Evolutionary conservation across 768 basidiomycete genomes (phyloP).

Genomic region (Kwoniella mangroviensis): DNA sequence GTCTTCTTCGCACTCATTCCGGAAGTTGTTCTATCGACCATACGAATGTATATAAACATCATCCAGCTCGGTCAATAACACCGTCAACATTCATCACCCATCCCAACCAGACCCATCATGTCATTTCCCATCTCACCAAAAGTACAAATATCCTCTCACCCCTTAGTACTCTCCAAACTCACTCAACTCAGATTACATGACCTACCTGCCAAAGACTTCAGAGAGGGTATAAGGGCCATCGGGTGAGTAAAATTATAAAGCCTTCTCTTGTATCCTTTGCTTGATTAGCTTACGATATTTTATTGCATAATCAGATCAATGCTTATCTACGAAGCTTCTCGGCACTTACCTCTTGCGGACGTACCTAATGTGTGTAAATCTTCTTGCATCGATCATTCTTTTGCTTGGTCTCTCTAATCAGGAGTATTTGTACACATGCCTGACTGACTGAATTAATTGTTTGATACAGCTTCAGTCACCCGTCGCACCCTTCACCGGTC

Average conservation of each 20-base stretch:
- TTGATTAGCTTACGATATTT: neutral
- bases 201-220: constrained; percentile 49
- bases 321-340: constrained; percentile 49
- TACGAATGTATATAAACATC: no score
- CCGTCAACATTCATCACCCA: neutral
- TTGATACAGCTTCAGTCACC: constrained; percentile 65
- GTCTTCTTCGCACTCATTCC: neutral
- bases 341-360: constrained; percentile 31
- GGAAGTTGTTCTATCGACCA: neutral
- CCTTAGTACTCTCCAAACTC: constrained; percentile 45
- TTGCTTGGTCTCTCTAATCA: no score
- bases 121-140: constrained; percentile 24
- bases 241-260: constrained; percentile 30
- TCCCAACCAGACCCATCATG: neutral
- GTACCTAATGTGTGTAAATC: constrained; percentile 38
- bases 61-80: no score
- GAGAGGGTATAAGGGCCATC: constrained; percentile 45
- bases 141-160: constrained; percentile 46
- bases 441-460: no score
- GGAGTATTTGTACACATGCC: no score
- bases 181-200: constrained; percentile 50
- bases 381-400: no score
- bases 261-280: neutral
- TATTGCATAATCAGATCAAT: constrained; percentile 31
- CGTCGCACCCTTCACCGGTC: constrained; percentile 76